Conservation (phyloP, 805 yeast genomes). For the Candida broadrunensis region DNA sequence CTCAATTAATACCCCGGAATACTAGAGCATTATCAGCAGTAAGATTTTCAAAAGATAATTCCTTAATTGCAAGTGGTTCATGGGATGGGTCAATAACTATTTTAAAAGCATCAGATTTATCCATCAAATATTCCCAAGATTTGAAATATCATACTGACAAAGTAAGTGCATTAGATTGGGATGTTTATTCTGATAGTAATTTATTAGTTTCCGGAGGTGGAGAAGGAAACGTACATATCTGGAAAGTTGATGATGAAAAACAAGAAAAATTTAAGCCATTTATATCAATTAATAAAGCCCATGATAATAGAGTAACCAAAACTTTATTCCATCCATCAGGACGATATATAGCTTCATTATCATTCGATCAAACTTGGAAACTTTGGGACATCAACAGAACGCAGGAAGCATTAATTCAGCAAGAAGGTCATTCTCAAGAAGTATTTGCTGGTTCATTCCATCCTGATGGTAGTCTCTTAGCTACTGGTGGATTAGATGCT, state of each 20-base stretch:
- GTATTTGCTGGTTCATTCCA: constrained; percentile 64
- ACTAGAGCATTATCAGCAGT: constrained; percentile 67
- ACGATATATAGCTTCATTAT: constrained; percentile 59
- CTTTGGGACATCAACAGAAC: constrained; percentile 68
- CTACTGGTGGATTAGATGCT: constrained; percentile 79
- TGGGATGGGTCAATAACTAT: constrained; percentile 78
- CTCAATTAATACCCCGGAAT: constrained; percentile 60
- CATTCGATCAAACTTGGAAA: constrained; percentile 85
- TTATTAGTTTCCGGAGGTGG: constrained; percentile 33
- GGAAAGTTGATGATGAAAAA: constrained; percentile 17
- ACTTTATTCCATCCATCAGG: constrained; percentile 67
- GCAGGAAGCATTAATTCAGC: constrained; percentile 46
- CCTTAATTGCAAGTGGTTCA: constrained; percentile 60
- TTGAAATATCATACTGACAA: constrained; percentile 58
- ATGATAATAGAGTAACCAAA: constrained; percentile 54
- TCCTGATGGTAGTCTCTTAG: constrained; percentile 72
- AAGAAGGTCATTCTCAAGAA: constrained; percentile 84
- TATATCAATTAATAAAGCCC: constrained; percentile 22
- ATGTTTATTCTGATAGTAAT: constrained; percentile 18
- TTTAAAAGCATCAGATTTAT: constrained; percentile 39
- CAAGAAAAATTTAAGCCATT: constrained; percentile 13
- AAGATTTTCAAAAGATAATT: constrained; percentile 37
- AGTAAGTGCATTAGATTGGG: constrained; percentile 71
- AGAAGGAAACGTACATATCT: constrained; percentile 33
- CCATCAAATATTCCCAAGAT: constrained; percentile 18